phyloP scores from a whole-genome alignment of 306 rosid genomes.

The Cucumis hystrix region DNA sequence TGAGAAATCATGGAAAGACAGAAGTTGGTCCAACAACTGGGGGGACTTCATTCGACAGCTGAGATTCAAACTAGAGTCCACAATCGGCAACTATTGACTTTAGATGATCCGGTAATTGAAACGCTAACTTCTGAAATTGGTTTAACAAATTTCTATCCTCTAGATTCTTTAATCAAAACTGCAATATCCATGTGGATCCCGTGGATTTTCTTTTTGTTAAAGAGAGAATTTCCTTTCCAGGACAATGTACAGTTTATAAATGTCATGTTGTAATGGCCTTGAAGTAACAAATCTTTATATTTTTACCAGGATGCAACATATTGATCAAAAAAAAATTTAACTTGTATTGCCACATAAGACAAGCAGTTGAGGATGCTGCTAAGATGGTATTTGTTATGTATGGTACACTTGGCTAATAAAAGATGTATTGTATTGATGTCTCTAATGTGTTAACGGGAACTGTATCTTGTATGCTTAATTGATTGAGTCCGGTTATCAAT shows the following conservation, averaged over 20 bases:
- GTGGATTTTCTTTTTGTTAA: neutral
- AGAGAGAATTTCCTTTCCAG: neutral
- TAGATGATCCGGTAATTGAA: neutral
- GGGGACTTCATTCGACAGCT: no score
- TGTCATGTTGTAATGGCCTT: neutral
- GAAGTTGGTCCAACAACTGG: no score
- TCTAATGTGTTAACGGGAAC: neutral
- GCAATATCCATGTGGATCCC: neutral
- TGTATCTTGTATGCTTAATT: neutral
- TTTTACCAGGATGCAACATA: neutral
- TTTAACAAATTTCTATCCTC: neutral
- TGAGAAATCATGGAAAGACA: no score
- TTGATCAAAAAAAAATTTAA: neutral
- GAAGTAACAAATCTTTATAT: neutral
- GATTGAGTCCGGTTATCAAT: neutral
- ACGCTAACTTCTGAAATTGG: neutral
- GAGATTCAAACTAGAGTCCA: no score
- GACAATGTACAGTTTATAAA: neutral
- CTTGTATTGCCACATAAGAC: neutral
- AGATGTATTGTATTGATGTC: neutral
- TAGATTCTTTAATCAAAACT: neutral
- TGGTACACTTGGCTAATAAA: neutral
- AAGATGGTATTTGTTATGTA: neutral
- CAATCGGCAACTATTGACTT: no score
- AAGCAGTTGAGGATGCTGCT: neutral